Percentiles rank a stretch among this genome's conserved stretches.
phyloP scores from a whole-genome alignment of 2,329 filamentous ascomycete genomes.

The Dactylella cylindrospora region DNA sequence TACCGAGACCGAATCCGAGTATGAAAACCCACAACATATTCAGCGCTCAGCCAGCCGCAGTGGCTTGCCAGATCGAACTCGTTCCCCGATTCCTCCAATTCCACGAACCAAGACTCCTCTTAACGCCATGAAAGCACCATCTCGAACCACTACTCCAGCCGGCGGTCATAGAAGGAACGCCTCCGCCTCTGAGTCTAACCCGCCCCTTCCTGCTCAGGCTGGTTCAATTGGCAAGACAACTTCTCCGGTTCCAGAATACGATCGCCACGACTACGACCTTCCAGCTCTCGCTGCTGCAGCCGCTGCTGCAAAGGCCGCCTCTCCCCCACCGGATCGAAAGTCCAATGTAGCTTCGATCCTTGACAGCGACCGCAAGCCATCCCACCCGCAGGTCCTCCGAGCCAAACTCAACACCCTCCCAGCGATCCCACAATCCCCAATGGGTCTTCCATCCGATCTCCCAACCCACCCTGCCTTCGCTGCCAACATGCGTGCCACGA shows the following conservation, averaged over 20 bases:
- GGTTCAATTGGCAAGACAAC: conserved; percentile 22
- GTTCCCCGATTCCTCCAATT: neutral
- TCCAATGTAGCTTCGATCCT: conserved; percentile 11
- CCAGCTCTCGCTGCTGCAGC: conserved; percentile 31
- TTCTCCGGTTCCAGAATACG: conserved; percentile 38
- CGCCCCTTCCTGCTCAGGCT: conserved; percentile 11
- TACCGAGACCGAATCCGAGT: conserved; percentile 34
- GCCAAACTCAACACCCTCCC: conserved; percentile 35
- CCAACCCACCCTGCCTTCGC: conserved; percentile 41
- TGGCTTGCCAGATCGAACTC: neutral
- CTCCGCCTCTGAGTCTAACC: conserved; percentile 23
- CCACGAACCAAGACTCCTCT: conserved; percentile 27
- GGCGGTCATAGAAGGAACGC: conserved; percentile 22
- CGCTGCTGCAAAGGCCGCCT: conserved; percentile 23
- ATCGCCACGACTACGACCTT: conserved; percentile 42
- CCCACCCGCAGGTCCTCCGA: conserved; percentile 32
- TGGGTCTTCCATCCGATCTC: conserved; percentile 39
- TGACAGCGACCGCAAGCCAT: conserved; percentile 32
- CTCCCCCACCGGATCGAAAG: conserved; percentile 21
- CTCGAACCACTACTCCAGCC: conserved; percentile 35
- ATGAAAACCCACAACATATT: conserved; percentile 2
- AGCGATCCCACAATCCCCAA: conserved; percentile 40
- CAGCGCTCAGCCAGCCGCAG: conserved; percentile 29
- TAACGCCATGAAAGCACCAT: conserved; percentile 21
- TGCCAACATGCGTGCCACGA: conserved; percentile 34